Evolutionary conservation across 2,329 filamentous ascomycete species (phyloP), one percentile per base, ranked within the genome.

Genomic region (Ceratocystis albifundus): DNA sequence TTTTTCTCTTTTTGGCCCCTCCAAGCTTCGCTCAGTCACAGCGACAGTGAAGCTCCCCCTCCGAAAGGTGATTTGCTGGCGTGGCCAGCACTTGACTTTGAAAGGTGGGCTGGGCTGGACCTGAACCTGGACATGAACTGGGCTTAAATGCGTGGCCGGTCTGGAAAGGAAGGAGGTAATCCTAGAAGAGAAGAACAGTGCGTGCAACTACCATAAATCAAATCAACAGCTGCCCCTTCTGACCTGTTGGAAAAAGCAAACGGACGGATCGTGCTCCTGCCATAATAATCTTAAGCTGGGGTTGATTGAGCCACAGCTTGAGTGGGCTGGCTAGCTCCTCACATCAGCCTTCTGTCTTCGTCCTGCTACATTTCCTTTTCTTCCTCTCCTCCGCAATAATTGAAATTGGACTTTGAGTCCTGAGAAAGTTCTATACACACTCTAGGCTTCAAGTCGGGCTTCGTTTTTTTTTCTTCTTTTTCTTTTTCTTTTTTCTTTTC

Each of bases 231-330:
- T 53, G n/a, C 48, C 48, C 48, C 48, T 53, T 3, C 48, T 41
- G 36, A 15, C 36, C 36, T 41, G 36, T 10, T 36, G 5, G 30
- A 28, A 59, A 28, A n/a, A 59, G n/a, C 53, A 57, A 57, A 57
- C 53, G 12, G 30, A 57, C 53, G 48, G 48, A 57, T 57, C 53
- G 53, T 57, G 53, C 53, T 57, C 53, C 25, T 57, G 53, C 53
- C 53, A 57, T 8, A 59, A 59, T 59, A 41, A 41, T 41, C 36
- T 41, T 41, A 41, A 41, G 36, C 36, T 41, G 36, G 36, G 36
- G 36, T 41, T 12, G 36, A 41, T 41, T 41, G 36, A 41, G 4
- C 36, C 36, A 15, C 36, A 15, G 4, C 55, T 3, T 28, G 53
- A 36, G 55, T 30, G 32, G n/a, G n/a, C n/a, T n/a, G n/a, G 25